Conservation (phyloP, 2,329 filamentous ascomycete genomes). For the Aureobasidium lini region DNA sequence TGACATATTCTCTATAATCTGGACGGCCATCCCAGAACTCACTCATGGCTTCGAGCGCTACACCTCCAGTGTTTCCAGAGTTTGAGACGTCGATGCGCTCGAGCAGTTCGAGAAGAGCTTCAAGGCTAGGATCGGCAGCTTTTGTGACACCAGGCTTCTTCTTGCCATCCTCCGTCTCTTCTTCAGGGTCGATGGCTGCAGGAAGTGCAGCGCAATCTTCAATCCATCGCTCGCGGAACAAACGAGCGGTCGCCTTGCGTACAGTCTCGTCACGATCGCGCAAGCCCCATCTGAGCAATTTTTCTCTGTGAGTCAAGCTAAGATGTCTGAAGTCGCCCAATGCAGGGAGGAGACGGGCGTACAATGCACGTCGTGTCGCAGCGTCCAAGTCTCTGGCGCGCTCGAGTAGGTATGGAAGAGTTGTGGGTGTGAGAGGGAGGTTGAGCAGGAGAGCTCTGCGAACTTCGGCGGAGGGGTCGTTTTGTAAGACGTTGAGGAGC, state of each 20-base stretch:
- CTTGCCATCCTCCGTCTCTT: constrained; percentile 45
- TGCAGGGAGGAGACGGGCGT: constrained; percentile 76
- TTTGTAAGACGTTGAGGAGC: constrained; percentile 80
- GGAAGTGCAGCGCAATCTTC: constrained; percentile 76
- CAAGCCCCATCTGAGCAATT: constrained; percentile 88
- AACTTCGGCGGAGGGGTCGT: constrained; percentile 91
- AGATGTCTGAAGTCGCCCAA: constrained; percentile 91
- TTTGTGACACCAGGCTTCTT: constrained; percentile 33
- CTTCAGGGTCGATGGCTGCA: constrained; percentile 48
- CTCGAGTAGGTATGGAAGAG: constrained; percentile 81
- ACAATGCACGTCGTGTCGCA: constrained; percentile 74
- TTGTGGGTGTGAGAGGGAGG: constrained; percentile 74
- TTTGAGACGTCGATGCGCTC: constrained; percentile 92
- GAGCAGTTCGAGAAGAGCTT: constrained; percentile 81
- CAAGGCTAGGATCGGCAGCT: constrained; percentile 60
- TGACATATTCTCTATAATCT: constrained; percentile 66
- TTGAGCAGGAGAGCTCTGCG: constrained; percentile 82
- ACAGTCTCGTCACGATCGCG: constrained; percentile 92
- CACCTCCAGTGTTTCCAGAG: constrained; percentile 80
- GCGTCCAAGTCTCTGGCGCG: constrained; percentile 83
- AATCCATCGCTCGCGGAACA: constrained; percentile 96
- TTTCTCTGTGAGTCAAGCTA: constrained; percentile 89
- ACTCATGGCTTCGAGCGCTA: constrained; percentile 88
- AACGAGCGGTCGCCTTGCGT: constrained; percentile 76
- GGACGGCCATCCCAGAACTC: constrained; percentile 93